Base-by-base conservation (phyloP, 2,329 filamentous ascomycete species). In the Aspergillus fructus region DNA sequence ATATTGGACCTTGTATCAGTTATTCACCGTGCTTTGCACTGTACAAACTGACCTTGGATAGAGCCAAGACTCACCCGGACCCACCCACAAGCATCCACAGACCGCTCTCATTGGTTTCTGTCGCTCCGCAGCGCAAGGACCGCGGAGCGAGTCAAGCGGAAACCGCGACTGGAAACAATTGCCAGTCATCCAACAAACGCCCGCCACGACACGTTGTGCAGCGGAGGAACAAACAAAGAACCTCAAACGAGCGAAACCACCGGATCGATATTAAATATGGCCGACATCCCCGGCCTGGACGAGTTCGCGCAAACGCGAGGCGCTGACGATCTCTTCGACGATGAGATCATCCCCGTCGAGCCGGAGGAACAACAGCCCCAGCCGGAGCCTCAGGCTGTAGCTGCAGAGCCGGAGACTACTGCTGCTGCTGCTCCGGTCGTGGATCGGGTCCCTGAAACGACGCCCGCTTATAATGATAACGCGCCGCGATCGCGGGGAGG, bases 311-410 rank as follows among this genome's bases (percentile, higher is more conserved):
- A 81, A 55, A 81, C 79, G 2, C 74, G 79, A 21, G 78, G 75
- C 23, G 76, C 73, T n/a, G 78, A 81, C 59, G 78, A 81, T 64
- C 68, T 81, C 7, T 81, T 81, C 59, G 78, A 80, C 60, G 79
- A 81, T 62, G 79, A 81, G 61, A 79, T 81, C 51, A 73, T 79
- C 27, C 79, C 79, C 3, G 70, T 80, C 27, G 62, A 73, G 3
- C 64, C 68, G 15, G 70, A 73, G 48, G 67, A 74, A 17, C 67
- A 60, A 7, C 57, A 65, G n/a, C 40, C 33, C 11, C 41, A 43
- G 24, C 59, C 64, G 1, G 65, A 68, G 15, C 56, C 59, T 6
- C 51, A 62, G 6, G 58, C 55, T 7, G 34, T 56, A 15, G 56
- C 54, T 7, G 34, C 56, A 15, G 60, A 62, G 53, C 27, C 27